Evolutionary conservation across 495 filamentous ascomycete species (phyloP).

Genomic region (Friedmanniomyces simplex): DNA sequence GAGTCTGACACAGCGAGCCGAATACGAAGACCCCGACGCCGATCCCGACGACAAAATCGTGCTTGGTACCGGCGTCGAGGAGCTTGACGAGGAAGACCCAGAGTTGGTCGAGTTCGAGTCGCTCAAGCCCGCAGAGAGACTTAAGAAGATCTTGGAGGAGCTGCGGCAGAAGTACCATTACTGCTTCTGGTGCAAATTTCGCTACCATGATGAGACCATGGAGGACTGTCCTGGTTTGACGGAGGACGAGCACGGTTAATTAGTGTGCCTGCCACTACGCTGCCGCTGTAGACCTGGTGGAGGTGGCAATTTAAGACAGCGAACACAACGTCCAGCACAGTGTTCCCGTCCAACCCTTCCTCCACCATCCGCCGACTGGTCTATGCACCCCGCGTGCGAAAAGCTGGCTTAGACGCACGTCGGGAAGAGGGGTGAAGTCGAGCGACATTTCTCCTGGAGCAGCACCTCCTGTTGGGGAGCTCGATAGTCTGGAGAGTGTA

Average conservation of each 20-base stretch:
- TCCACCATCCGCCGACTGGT: neutral
- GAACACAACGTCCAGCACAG: neutral
- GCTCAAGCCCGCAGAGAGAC: constrained; percentile 50
- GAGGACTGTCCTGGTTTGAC: constrained; percentile 82
- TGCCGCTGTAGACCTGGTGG: neutral
- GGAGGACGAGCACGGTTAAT: constrained; percentile 83
- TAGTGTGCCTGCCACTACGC: neutral
- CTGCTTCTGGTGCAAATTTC: constrained; percentile 94
- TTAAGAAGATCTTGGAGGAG: constrained; percentile 54
- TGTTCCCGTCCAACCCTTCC: neutral
- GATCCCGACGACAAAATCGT: constrained; percentile 48
- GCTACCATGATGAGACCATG: constrained; percentile 58
- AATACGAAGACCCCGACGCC: constrained; percentile 42
- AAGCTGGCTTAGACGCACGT: neutral
- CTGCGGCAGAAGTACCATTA: constrained; percentile 64
- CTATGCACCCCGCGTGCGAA: neutral
- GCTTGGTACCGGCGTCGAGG: constrained; percentile 53
- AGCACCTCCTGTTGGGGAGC: too few species aligned
- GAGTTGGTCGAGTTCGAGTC: constrained; percentile 79
- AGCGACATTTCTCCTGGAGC: neutral
- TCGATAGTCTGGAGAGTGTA: neutral
- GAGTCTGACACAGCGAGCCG: constrained; percentile 45
- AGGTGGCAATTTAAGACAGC: neutral
- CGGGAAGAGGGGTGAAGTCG: neutral
- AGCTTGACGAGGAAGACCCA: constrained; percentile 70